phyloP scores from a whole-genome alignment of 768 basidiomycete genomes.

The Dioszegia crocea region DNA sequence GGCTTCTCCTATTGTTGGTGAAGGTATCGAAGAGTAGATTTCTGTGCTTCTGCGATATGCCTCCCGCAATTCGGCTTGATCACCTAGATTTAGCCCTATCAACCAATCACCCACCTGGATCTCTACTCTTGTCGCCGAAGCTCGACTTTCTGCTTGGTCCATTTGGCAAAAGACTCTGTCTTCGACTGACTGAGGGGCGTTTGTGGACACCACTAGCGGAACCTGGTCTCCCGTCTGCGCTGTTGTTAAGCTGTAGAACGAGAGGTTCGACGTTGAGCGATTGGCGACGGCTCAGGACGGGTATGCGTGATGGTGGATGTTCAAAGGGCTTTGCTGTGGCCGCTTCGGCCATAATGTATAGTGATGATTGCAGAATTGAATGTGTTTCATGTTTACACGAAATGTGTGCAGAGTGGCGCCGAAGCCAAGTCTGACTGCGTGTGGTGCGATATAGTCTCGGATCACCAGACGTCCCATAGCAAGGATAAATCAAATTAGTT shows the following conservation, averaged over 20 bases:
- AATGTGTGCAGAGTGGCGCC: too few species aligned
- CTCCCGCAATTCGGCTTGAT: conserved; percentile 19
- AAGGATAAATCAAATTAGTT: too few species aligned
- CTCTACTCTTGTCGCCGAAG: conserved; percentile 8
- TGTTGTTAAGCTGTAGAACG: background rate
- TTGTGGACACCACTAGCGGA: conserved; percentile 2
- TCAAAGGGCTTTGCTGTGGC: conserved; percentile 1
- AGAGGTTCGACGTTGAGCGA: conserved; percentile 9
- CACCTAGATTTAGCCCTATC: conserved; percentile 8
- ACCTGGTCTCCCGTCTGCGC: conserved; percentile 1
- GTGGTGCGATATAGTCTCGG: too few species aligned
- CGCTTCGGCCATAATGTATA: background rate
- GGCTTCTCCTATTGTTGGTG: background rate
- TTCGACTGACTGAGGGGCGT: background rate
- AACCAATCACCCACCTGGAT: conserved; percentile 10
- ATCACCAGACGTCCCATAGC: too few species aligned
- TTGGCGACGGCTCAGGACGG: conserved; percentile 15
- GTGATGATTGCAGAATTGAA: background rate
- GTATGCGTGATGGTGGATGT: conserved; percentile 19
- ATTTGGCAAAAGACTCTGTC: conserved; percentile 2
- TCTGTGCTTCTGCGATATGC: conserved; percentile 21
- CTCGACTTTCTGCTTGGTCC: conserved; percentile 10
- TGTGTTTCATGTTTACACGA: background rate
- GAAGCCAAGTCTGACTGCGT: too few species aligned
- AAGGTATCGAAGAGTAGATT: conserved; percentile 7